Evolutionary conservation across 495 filamentous ascomycete genomes (phyloP).

Genomic region (Podospora pseudopauciseta): DNA sequence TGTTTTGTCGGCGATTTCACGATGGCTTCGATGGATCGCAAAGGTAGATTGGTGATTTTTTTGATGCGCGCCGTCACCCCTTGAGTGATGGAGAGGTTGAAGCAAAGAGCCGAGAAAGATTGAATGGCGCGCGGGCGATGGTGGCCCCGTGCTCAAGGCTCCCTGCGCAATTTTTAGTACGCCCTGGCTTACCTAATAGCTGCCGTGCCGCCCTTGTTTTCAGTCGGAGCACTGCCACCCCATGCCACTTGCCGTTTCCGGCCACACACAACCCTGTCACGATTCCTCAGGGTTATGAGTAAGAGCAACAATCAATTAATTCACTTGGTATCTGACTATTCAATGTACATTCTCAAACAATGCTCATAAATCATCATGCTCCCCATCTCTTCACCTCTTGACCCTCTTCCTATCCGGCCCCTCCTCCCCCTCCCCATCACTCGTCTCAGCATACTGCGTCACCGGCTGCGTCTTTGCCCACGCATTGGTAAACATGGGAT

Average conservation of each 20-base stretch:
- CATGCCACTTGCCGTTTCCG: neutral
- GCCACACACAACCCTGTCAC: neutral
- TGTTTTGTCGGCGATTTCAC: constrained; percentile 40
- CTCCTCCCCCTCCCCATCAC: constrained; percentile 82
- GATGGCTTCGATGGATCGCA: constrained; percentile 51
- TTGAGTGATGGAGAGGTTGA: constrained; percentile 53
- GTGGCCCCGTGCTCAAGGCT: constrained; percentile 35
- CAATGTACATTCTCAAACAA: neutral
- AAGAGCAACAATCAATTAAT: neutral
- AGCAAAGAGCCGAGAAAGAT: constrained; percentile 44
- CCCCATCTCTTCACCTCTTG: constrained; percentile 33
- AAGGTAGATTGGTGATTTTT: constrained; percentile 54
- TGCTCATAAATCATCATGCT: neutral
- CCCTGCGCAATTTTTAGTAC: constrained; percentile 29
- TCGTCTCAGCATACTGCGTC: constrained; percentile 87
- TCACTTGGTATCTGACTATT: neutral
- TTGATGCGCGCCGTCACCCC: constrained; percentile 48
- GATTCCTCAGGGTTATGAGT: neutral
- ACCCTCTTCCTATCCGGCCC: constrained; percentile 65
- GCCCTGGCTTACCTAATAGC: constrained; percentile 21
- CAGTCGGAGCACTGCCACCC: neutral
- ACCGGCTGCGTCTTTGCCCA: constrained; percentile 92
- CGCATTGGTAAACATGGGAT: constrained; percentile 89
- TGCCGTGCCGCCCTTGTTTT: neutral
- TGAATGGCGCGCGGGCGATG: constrained; percentile 41